Conservation (phyloP, 2,329 filamentous ascomycete species). For the Cladobotryum protrusum region DNA sequence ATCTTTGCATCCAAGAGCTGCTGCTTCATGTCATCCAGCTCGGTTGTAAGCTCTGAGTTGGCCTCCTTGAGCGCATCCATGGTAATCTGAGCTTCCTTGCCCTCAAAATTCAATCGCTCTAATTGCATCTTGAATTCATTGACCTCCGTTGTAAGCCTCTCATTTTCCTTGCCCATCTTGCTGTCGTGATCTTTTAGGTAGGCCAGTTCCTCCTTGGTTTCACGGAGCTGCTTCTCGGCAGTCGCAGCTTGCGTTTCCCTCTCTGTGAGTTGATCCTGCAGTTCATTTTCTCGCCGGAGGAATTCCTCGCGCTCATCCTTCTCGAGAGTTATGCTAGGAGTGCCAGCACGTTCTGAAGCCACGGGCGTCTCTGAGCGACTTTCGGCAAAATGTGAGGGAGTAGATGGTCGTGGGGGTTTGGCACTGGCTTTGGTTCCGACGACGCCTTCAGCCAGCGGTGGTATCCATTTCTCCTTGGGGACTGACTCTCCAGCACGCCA, state of each 20-base stretch:
- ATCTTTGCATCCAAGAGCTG: conserved; percentile 94
- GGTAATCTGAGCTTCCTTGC: conserved; percentile 93
- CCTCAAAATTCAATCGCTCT: conserved; percentile 90
- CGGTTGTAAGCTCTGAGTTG: conserved; percentile 83
- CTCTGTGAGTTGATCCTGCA: conserved; percentile 93
- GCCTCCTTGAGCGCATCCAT: conserved; percentile 97
- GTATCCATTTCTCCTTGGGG: conserved; percentile 82
- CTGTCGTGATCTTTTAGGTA: conserved; percentile 81
- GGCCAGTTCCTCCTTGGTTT: conserved; percentile 78
- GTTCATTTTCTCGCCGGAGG: conserved; percentile 86
- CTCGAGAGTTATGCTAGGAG: conserved; percentile 80
- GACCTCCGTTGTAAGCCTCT: conserved; percentile 74
- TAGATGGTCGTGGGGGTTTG: conserved; percentile 44
- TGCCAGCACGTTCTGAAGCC: conserved; percentile 75
- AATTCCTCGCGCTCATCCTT: conserved; percentile 98
- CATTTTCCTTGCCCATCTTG: conserved; percentile 82
- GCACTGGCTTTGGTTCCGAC: conserved; percentile 35
- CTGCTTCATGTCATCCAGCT: conserved; percentile 93
- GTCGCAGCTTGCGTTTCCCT: conserved; percentile 76
- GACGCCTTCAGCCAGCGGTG: conserved; percentile 48
- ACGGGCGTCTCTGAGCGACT: conserved; percentile 56
- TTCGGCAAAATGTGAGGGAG: conserved; percentile 47
- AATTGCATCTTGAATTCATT: conserved; percentile 96
- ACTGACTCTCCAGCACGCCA: conserved; percentile 89
- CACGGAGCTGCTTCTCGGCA: conserved; percentile 72